A percentile compares a stretch with the other conserved stretches of the same genome.
Evolutionary conservation across 202 grass and related monocot genomes (phyloP).

Genomic region (Setaria italica): DNA sequence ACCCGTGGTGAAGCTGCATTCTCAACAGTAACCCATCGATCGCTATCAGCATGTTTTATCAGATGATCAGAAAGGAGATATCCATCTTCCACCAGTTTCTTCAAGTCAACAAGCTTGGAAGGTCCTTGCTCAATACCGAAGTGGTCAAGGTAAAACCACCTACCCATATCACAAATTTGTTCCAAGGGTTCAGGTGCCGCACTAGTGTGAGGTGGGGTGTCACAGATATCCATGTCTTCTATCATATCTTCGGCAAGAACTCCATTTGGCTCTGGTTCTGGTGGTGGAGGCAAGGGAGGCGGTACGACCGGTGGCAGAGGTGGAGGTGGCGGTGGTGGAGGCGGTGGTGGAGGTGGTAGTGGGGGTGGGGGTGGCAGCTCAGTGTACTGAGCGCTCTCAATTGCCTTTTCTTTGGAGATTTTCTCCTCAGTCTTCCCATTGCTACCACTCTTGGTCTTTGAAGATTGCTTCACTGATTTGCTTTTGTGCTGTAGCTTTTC

Average conservation of each 20-base stretch:
- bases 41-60: slow-evolving; percentile 90
- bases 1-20: slow-evolving; percentile 88
- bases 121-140: slow-evolving; percentile 90
- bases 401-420: slow-evolving; percentile 68
- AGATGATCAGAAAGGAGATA: slow-evolving; percentile 94
- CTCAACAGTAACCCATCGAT: slow-evolving; percentile 87
- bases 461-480: slow-evolving; percentile 67
- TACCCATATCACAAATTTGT: slow-evolving; percentile 53
- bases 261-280: slow-evolving; percentile 47
- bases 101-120: slow-evolving; percentile 77
- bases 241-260: slow-evolving; percentile 78
- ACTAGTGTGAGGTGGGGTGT: slow-evolving; percentile 83
- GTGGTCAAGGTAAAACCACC: slow-evolving; percentile 95
- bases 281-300: slow-evolving; percentile 65
- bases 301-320: slow-evolving; percentile 67
- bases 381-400: slow-evolving; percentile 51
- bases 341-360: slow-evolving; percentile 49
- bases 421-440: slow-evolving; percentile 70
- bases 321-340: slow-evolving; percentile 59
- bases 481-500: slow-evolving; percentile 67
- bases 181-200: slow-evolving; percentile 52
- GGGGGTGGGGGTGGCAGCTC: slow-evolving; percentile 71
- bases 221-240: slow-evolving; percentile 99
- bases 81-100: slow-evolving; percentile 79
- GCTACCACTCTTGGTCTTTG: slow-evolving; percentile 68